Evolutionary conservation across 768 basidiomycete genomes (phyloP).

Genomic region (Tulasnella sp.): DNA sequence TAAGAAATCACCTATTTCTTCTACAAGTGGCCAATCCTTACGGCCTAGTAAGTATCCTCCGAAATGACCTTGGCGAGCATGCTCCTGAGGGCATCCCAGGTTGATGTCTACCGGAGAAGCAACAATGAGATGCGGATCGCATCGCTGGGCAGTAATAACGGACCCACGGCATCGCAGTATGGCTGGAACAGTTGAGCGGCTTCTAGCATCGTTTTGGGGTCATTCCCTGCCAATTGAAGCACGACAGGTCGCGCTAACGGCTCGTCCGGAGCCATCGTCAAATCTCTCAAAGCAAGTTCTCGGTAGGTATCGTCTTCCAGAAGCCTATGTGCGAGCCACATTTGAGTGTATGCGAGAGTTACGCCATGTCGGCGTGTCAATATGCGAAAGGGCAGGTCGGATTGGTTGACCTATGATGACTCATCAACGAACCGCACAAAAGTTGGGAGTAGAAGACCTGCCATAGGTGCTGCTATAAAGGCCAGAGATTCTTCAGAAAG

Average conservation of each 20-base stretch:
- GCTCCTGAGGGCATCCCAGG: conserved; percentile 70
- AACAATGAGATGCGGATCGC: not conserved
- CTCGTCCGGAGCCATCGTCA: conserved; percentile 33
- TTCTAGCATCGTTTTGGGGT: conserved; percentile 50
- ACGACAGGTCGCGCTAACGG: conserved; percentile 43
- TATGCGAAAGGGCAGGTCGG: conserved; percentile 64
- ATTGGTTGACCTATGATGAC: conserved; percentile 47
- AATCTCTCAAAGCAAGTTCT: conserved; percentile 52
- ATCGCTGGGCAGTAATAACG: not conserved
- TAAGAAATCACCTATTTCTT: conserved; percentile 47
- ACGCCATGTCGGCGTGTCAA: conserved; percentile 56
- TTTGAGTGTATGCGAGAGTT: conserved; percentile 67
- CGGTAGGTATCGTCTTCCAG: conserved; percentile 58
- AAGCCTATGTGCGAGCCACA: conserved; percentile 58
- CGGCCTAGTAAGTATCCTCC: conserved; percentile 69
- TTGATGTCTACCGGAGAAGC: conserved; percentile 53
- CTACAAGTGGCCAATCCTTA: conserved; percentile 63
- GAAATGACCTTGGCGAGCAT: conserved; percentile 56
- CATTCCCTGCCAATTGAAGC: conserved; percentile 66
- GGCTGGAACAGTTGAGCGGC: conserved; percentile 53
- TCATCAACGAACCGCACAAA: not conserved
- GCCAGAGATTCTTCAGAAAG: not conserved
- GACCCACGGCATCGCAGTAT: conserved; percentile 66
- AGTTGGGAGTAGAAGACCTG: not conserved
- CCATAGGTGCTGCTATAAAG: not conserved